Evolutionary conservation across 148 eudicot species (phyloP).

Genomic region (Chenopodium suecicum): DNA sequence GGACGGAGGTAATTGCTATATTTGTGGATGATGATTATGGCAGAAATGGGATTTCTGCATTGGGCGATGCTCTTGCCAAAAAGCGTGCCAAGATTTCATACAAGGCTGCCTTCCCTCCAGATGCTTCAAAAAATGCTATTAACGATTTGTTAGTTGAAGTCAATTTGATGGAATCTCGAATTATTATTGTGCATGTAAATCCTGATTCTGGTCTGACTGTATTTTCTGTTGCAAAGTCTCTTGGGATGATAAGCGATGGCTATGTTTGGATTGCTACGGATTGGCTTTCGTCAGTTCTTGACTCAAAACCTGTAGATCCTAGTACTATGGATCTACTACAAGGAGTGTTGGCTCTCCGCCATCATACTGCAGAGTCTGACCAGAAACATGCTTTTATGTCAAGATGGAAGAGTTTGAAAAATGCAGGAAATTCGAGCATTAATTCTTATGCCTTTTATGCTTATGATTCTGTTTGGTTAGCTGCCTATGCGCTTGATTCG

Average conservation of each 20-base stretch:
- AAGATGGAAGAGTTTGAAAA: conserved; percentile 52
- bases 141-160: conserved; percentile 52
- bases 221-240: conserved; percentile 57
- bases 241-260: conserved; percentile 67
- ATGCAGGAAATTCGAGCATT: conserved; percentile 40
- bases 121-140: conserved; percentile 47
- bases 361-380: conserved; percentile 64
- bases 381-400: conserved; percentile 39
- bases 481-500: conserved; percentile 70
- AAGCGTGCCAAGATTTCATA: conserved; percentile 67
- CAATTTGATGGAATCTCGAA: conserved; percentile 72
- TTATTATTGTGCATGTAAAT: conserved; percentile 78
- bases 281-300: conserved; percentile 80
- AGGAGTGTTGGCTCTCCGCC: conserved; percentile 79
- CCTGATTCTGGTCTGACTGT: conserved; percentile 77
- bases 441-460: conserved; percentile 83
- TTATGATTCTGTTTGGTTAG: conserved; percentile 82
- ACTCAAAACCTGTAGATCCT: conserved; percentile 37
- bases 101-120: conserved; percentile 75
- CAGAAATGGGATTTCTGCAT: conserved; percentile 58
- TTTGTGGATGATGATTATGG: conserved; percentile 77
- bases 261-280: conserved; percentile 96
- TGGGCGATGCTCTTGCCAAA: conserved; percentile 58
- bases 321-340: conserved; percentile 46
- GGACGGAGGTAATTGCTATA: conserved; percentile 71